Evolutionary conservation across 768 basidiomycete genomes (phyloP).

Genomic region (Hygrocybe punicea): DNA sequence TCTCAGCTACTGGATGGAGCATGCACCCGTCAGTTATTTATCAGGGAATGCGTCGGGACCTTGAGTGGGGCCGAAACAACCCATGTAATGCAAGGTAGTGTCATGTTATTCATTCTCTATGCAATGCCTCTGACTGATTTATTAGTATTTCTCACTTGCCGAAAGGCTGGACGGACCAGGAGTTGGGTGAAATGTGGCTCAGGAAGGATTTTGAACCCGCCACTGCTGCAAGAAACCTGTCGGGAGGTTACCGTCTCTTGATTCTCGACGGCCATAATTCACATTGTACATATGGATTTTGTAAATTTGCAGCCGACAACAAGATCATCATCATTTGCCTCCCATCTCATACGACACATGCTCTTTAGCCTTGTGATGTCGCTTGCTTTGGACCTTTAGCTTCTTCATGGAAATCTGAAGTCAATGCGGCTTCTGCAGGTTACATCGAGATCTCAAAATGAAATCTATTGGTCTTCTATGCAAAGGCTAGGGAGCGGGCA

Average conservation of each 20-base stretch:
- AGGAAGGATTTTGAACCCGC: conserved; percentile 19
- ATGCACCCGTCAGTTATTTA: conserved; percentile 4
- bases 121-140: background rate
- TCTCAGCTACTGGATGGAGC: conserved; percentile 34
- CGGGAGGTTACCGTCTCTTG: conserved; percentile 18
- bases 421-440: conserved; percentile 3
- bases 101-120: background rate
- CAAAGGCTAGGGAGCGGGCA: too few species aligned
- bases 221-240: conserved; percentile 8
- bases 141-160: conserved; percentile 17
- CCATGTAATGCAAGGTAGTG: conserved; percentile 15
- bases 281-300: conserved; percentile 17
- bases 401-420: conserved; percentile 16
- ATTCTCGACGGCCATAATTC: conserved; percentile 27
- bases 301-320: conserved; percentile 17
- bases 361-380: conserved; percentile 37
- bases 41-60: conserved; percentile 10
- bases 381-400: conserved; percentile 36
- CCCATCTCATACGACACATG: conserved; percentile 38
- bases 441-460: background rate
- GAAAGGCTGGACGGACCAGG: conserved; percentile 30
- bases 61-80: conserved; percentile 14
- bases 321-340: conserved; percentile 34
- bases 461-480: conserved; percentile 1
- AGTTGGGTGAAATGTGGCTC: conserved; percentile 23